Conservation (phyloP, 352 stramenopile species). For the Pythium apleroticum region DNA sequence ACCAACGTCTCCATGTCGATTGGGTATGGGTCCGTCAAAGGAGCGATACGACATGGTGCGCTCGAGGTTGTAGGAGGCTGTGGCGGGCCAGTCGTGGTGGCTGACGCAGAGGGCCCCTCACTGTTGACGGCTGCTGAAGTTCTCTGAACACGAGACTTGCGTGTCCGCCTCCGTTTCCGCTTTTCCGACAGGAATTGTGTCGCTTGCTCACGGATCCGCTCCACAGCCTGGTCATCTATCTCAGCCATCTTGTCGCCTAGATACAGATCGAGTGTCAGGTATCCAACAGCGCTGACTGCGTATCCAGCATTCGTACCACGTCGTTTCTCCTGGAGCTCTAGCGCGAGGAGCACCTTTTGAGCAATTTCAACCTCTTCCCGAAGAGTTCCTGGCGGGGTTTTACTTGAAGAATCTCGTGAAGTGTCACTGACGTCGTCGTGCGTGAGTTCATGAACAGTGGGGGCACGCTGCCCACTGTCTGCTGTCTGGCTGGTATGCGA, state of each 20-base stretch:
- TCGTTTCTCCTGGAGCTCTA: slow-evolving; percentile 22
- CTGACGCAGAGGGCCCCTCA: background rate
- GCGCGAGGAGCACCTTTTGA: slow-evolving; percentile 25
- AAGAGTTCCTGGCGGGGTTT: too few relatives aligned
- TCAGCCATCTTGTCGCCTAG: background rate
- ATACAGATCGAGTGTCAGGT: background rate
- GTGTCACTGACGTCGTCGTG: background rate
- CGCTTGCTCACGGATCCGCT: background rate
- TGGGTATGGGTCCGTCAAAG: slow-evolving; percentile 30
- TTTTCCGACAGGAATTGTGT: background rate
- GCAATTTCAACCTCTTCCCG: background rate
- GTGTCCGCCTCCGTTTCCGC: slow-evolving; percentile 6
- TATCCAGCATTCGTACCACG: slow-evolving; percentile 13
- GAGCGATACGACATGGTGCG: background rate
- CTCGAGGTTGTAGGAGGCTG: background rate
- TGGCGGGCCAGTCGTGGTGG: background rate
- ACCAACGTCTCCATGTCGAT: slow-evolving; percentile 39
- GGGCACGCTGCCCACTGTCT: background rate
- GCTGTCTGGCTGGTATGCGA: background rate
- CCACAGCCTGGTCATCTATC: background rate
- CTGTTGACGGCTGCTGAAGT: background rate
- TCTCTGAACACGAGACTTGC: background rate
- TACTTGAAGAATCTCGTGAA: background rate
- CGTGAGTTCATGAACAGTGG: background rate
- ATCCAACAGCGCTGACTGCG: background rate